These are phyloP conservation scores for Lycium barbarum DNA, from an alignment of 257 asterid genomes.

Conservation along the genomic window DNA sequence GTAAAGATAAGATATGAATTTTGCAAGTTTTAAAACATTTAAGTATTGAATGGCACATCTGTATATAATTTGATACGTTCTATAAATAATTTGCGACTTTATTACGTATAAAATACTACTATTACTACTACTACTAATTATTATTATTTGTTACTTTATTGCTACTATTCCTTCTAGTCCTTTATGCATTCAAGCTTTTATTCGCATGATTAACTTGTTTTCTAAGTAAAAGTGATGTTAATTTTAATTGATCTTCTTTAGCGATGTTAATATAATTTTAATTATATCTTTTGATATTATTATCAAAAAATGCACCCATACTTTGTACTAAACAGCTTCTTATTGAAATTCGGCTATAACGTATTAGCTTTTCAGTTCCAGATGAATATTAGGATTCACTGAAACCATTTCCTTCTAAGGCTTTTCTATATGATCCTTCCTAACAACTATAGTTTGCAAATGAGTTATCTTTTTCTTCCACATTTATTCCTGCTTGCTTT, in stretches of 20 bases:
- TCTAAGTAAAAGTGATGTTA: not conserved
- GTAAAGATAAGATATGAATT: not conserved
- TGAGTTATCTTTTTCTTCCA: not conserved
- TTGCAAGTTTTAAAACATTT: slow-evolving; percentile 7
- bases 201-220: slow-evolving; percentile 4
- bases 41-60: not conserved
- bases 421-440: not conserved
- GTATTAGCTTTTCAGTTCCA: not conserved
- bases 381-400: not conserved
- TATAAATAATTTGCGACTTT: slow-evolving; percentile 2
- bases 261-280: not conserved
- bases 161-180: not conserved
- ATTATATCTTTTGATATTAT: not conserved
- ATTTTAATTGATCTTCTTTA: not conserved
- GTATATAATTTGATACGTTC: not conserved
- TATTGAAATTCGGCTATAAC: not conserved
- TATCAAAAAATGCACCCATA: not conserved
- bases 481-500: not conserved
- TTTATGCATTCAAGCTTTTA: slow-evolving; percentile 1
- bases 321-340: not conserved
- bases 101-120: not conserved
- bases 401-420: not conserved
- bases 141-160: not conserved
- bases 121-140: not conserved
- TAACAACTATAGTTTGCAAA: not conserved